Conservation (phyloP, 1,284 basidiomycete genomes). For the Moesziomyces parantarcticus region DNA sequence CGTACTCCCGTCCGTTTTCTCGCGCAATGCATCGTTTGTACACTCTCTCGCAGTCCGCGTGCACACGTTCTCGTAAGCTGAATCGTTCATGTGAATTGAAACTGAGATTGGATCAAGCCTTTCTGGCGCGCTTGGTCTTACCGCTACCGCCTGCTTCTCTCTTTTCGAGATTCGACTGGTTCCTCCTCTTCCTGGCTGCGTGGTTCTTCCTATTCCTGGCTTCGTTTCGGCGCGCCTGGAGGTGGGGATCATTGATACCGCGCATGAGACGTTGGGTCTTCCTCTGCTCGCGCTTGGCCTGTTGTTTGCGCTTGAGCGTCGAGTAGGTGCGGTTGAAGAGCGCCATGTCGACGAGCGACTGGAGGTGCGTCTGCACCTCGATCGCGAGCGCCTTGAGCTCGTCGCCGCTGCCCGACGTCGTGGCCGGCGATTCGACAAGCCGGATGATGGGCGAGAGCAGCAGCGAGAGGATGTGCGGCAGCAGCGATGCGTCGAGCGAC, state of each 20-base stretch:
- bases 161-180: conserved; percentile 31
- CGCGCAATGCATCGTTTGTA: not conserved
- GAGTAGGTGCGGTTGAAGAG: conserved; percentile 83
- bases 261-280: conserved; percentile 74
- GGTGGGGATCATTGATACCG: conserved; percentile 57
- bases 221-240: conserved; percentile 36
- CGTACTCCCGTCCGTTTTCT: not conserved
- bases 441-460: conserved; percentile 88
- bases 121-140: conserved; percentile 31
- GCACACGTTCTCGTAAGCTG: too few species aligned
- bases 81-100: too few species aligned
- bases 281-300: conserved; percentile 78
- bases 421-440: conserved; percentile 77
- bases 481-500: conserved; percentile 16
- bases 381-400: conserved; percentile 83
- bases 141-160: conserved; percentile 39
- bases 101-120: conserved; percentile 5
- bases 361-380: conserved; percentile 89
- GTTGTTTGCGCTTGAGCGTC: conserved; percentile 78
- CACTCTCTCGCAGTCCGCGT: not conserved
- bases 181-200: conserved; percentile 30
- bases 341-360: conserved; percentile 83
- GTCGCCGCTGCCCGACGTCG: conserved; percentile 70
- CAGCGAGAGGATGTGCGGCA: conserved; percentile 81
- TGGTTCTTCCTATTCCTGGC: conserved; percentile 33